phyloP scores from a whole-genome alignment of 139 green algal genomes.

The Chlorella sp. region DNA sequence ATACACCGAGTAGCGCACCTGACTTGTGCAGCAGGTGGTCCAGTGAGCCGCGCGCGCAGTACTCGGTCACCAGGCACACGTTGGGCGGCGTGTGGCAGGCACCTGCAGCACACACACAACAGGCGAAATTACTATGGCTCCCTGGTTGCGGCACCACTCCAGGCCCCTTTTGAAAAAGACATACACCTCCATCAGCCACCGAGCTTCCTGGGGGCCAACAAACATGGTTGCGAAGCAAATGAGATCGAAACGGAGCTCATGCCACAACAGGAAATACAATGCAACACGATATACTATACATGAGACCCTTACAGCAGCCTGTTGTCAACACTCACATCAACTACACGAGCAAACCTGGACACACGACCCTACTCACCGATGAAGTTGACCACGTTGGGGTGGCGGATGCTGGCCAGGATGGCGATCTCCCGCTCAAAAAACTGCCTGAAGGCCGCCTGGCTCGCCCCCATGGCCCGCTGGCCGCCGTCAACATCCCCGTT shows the following conservation, averaged over 20 bases:
- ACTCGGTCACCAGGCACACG: slow-evolving; percentile 51
- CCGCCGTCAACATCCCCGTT: neutral
- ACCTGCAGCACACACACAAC: too few relatives aligned
- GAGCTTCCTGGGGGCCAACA: too few relatives aligned
- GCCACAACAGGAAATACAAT: neutral
- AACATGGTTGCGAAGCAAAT: too few relatives aligned
- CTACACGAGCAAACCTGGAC: neutral
- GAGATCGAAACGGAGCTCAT: neutral
- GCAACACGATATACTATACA: too few relatives aligned
- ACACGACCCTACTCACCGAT: too few relatives aligned
- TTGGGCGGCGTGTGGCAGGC: slow-evolving; percentile 45
- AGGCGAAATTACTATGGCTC: too few relatives aligned
- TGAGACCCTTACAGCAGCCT: neutral
- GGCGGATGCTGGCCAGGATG: slow-evolving; percentile 47
- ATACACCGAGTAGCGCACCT: too few relatives aligned
- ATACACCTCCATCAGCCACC: too few relatives aligned
- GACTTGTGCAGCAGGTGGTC: slow-evolving; percentile 26
- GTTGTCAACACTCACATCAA: too few relatives aligned
- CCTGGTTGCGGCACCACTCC: too few relatives aligned
- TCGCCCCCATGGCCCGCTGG: neutral
- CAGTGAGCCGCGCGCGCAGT: slow-evolving; percentile 46
- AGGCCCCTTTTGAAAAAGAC: too few relatives aligned
- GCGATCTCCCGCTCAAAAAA: slow-evolving; percentile 55
- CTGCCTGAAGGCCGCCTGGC: neutral
- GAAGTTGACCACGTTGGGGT: slow-evolving; percentile 46